Conservation (phyloP, 768 basidiomycete species). For the Pilatotrama ljubarskyi region DNA sequence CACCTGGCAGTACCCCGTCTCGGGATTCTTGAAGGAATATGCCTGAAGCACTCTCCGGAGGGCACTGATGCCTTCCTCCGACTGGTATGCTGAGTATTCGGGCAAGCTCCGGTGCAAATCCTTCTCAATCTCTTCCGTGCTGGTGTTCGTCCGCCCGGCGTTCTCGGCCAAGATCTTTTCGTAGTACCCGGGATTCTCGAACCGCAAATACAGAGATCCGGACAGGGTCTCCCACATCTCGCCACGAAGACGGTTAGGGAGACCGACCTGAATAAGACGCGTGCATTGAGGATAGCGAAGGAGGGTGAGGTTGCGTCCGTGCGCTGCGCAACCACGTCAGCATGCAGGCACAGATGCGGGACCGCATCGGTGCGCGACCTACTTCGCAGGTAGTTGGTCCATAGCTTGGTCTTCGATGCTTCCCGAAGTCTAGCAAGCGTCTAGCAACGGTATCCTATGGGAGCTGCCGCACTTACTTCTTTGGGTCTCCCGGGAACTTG, state of each 20-base stretch:
- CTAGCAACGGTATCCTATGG: neutral
- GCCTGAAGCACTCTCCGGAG: slow-evolving; percentile 90
- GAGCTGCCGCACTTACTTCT: slow-evolving; percentile 59
- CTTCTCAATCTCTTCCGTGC: slow-evolving; percentile 99
- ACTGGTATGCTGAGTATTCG: slow-evolving; percentile 96
- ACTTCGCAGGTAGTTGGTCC: slow-evolving; percentile 87
- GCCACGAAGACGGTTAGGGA: slow-evolving; percentile 91
- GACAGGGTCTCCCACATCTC: slow-evolving; percentile 99
- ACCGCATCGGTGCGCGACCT: slow-evolving; percentile 23
- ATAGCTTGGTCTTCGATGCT: slow-evolving; percentile 93
- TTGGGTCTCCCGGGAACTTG: slow-evolving; percentile 91
- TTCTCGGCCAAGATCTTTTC: slow-evolving; percentile 72
- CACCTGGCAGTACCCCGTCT: slow-evolving; percentile 93
- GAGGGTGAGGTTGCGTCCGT: slow-evolving; percentile 93
- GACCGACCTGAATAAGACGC: slow-evolving; percentile 94
- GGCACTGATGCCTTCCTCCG: slow-evolving; percentile 80
- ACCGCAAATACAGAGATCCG: slow-evolving; percentile 90
- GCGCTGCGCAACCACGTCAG: slow-evolving; percentile 48
- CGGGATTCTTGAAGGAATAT: slow-evolving; percentile 94
- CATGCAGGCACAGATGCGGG: neutral
- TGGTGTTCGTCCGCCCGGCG: slow-evolving; percentile 75
- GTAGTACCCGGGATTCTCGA: slow-evolving; percentile 83
- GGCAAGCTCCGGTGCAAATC: slow-evolving; percentile 95
- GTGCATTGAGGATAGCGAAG: slow-evolving; percentile 96
- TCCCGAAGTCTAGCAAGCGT: slow-evolving; percentile 65